A percentile compares a stretch with the other conserved stretches of the same genome.
Conservation (phyloP, 192 early-diverging fungal genomes). For the Backusella luteola region DNA sequence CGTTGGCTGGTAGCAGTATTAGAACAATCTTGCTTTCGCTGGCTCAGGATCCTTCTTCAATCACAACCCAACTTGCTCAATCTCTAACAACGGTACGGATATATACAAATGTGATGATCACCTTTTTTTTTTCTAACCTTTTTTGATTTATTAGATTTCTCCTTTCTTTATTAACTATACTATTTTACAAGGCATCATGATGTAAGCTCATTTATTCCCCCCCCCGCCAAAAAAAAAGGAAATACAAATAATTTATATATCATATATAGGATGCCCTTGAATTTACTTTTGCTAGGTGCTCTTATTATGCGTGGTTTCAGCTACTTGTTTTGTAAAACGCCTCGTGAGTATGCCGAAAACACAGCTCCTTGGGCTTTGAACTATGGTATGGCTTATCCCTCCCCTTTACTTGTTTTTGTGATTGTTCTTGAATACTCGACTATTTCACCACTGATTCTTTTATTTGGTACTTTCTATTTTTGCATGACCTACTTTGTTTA, state of each 20-base stretch:
- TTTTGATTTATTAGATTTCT: slow-evolving; percentile 41
- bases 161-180: slow-evolving; percentile 79
- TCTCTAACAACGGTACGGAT: slow-evolving; percentile 52
- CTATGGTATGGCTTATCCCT: slow-evolving; percentile 66
- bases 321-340: slow-evolving; percentile 62
- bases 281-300: slow-evolving; percentile 61
- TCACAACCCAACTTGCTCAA: slow-evolving; percentile 57
- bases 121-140: not conserved
- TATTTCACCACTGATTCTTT: slow-evolving; percentile 66
- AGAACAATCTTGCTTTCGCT: slow-evolving; percentile 56
- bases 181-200: slow-evolving; percentile 65
- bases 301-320: slow-evolving; percentile 53
- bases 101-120: not conserved
- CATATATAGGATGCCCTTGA: slow-evolving; percentile 46
- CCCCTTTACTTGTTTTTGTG: slow-evolving; percentile 63
- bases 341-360: slow-evolving; percentile 70
- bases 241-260: not conserved
- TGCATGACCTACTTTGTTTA: slow-evolving; percentile 61
- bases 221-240: too few relatives aligned
- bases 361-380: slow-evolving; percentile 62
- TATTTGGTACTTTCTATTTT: slow-evolving; percentile 67
- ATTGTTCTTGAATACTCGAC: slow-evolving; percentile 71
- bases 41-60: slow-evolving; percentile 51
- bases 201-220: too few relatives aligned
- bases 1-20: slow-evolving; percentile 58